Base-by-base conservation (phyloP, 208 protist genomes). In the Trypanosoma cruzi region DNA sequence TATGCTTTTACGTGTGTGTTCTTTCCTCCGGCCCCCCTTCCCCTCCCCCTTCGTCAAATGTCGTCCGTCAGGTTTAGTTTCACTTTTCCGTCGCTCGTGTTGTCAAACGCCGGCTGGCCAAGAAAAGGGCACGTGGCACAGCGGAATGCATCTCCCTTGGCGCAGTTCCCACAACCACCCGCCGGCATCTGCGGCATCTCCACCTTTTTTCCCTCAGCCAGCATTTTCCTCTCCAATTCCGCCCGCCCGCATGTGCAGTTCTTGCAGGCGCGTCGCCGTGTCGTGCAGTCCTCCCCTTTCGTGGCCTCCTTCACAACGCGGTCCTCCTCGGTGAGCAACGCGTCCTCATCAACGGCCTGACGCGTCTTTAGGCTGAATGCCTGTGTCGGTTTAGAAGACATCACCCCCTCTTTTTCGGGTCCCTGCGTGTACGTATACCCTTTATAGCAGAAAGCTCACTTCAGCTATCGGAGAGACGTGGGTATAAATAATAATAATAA, bases 71-170 rank as follows among this genome's bases (percentile, higher is more conserved):
- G 79, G 73, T 87, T 86, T 49, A 94, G 74, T 68, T 90, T 94
- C 36, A 97, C 86, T 59, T 94, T 94, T n/a, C 89, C 92, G 37
- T 93, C 85, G 16, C 69, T 77, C 24, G 79, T 89, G 75, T 89
- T 89, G 56, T 93, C 81, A 24, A 87, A 97, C n/a, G 90, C 90
- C 1, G 92, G 92, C 78, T 85, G 70, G 10, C 92, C 92, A 14
- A 94, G 85, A 68, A 82, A 97, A 1, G 92, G 92, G 78, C 92
- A 97, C 46, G 71, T 79, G 31, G 93, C 93, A 58, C 93, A 97
- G 68, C 93, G 90, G 65, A 97, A 97, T 20, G 93, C 93, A 57
- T 97, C 93, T 1, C 93, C 93, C 60, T 86, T 85, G 4, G 89
- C 69, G 72, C 93, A 97, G 77, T 91, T 95, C 37, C 93, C 93